Evolutionary conservation across 164 flowering plant species (phyloP).

Genomic region (Paratinospora sagittata): DNA sequence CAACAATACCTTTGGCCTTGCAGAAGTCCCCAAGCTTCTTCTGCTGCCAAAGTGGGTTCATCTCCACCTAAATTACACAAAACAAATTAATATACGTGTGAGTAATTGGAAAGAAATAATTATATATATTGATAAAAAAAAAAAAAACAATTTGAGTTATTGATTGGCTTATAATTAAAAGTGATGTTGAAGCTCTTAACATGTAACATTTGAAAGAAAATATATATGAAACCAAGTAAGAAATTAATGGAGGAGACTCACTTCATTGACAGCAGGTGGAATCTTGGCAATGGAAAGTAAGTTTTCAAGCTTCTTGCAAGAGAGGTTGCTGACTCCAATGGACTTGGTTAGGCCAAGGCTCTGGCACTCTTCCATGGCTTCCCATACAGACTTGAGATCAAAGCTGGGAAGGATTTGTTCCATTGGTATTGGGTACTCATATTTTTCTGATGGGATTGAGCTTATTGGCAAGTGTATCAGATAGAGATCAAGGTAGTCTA

Average conservation of each 20-base stretch:
- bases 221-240: no score
- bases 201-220: no score
- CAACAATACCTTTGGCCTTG: background rate
- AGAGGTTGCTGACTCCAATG: conserved; percentile 2
- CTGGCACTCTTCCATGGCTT: conserved; percentile 1
- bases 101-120: no score
- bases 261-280: background rate
- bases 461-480: conserved; percentile 32
- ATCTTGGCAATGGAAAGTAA: background rate
- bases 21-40: background rate
- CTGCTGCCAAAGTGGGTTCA: background rate
- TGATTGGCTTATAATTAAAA: no score
- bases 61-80: background rate
- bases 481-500: conserved; percentile 35
- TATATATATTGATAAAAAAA: no score
- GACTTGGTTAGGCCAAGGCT: background rate
- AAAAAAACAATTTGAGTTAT: no score
- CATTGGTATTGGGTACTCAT: conserved; percentile 8
- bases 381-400: no score
- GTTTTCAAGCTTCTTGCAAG: background rate
- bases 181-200: no score
- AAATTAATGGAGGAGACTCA: no score
- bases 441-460: background rate
- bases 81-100: no score
- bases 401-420: background rate